Percentiles rank a stretch among this genome's conserved stretches.
Conservation (phyloP, 2,329 filamentous ascomycete genomes). For the Raffaelea albimanens region DNA sequence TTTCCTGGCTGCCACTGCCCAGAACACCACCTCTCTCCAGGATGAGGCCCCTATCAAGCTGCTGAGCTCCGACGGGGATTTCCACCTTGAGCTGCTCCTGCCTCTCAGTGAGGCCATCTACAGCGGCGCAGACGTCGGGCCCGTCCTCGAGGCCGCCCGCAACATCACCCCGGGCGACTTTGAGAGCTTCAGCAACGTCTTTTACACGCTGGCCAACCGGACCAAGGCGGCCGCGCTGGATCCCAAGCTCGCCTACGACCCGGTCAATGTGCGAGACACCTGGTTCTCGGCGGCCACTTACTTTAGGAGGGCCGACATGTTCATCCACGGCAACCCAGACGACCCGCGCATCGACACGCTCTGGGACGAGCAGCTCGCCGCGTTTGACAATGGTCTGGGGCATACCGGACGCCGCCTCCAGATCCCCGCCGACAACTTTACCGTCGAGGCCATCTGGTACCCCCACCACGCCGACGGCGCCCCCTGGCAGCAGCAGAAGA, state of each 20-base stretch:
- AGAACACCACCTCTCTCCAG: no score
- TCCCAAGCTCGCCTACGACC: slow-evolving; percentile 12
- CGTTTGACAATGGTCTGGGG: slow-evolving; percentile 22
- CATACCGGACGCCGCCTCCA: slow-evolving; percentile 19
- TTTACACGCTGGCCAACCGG: slow-evolving; percentile 14
- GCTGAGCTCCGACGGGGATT: slow-evolving; percentile 15
- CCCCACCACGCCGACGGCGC: slow-evolving; percentile 18
- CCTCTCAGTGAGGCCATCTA: slow-evolving; percentile 14
- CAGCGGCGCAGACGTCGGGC: slow-evolving; percentile 17
- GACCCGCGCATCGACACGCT: slow-evolving; percentile 22
- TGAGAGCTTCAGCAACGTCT: slow-evolving; percentile 16
- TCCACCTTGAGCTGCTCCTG: slow-evolving; percentile 19
- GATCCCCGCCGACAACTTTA: slow-evolving; percentile 15
- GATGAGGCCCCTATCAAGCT: slow-evolving; percentile 11
- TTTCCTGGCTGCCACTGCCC: no score
- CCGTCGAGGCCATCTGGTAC: slow-evolving; percentile 26
- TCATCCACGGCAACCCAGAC: slow-evolving; percentile 23
- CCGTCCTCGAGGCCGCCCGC: slow-evolving; percentile 19
- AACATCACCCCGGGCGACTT: slow-evolving; percentile 17
- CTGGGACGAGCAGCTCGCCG: slow-evolving; percentile 20
- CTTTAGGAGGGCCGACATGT: slow-evolving; percentile 27
- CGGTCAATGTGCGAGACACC: slow-evolving; percentile 19
- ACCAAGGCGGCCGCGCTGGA: slow-evolving; percentile 11
- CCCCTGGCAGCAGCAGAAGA: slow-evolving; percentile 2
- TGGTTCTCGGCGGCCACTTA: slow-evolving; percentile 26